Evolutionary conservation across 371 early-diverging fungal species (phyloP), one percentile per base, ranked within the genome.

Genomic region (Mucor sp.): DNA sequence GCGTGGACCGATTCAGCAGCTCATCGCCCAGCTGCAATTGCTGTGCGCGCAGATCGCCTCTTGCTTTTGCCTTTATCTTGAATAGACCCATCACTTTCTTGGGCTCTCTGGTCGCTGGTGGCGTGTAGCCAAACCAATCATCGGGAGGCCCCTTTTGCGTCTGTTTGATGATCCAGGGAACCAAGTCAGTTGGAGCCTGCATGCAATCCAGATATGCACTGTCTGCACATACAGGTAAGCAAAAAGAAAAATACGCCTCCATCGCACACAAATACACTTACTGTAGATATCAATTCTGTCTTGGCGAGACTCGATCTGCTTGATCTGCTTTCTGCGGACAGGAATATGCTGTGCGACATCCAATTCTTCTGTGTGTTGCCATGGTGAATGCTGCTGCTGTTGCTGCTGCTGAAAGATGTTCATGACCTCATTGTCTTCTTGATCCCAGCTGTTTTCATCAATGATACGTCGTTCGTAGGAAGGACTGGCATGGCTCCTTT

Each of bases 111-210:
- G 53, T 32, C 0, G 69, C 69, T 25, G 71, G 71, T 21, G 71
- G 71, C 11, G 66, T 63, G 27, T 73, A 73, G 4, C 69, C 63
- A 66, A 73, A 73, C 63, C 66, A 73, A 37, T 62, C 69, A 66
- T 73, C 73, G 12, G 73, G 73, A 7, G 73, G 73, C 7, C 73
- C 73, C 56, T 73, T 73, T 60, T 73, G 73, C 4, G 69, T 66
- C 33, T 73, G 73, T 32, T 66, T 73, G 15, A 69, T 47, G 25
- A 73, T 66, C 73, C 73, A 73, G 19, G 63, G 65, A 6, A 69
- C 43, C 11, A 73, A 17, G 9, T 58, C 44, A 4, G 73, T 73
- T 30, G 65, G 43, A 14, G 62, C 53, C 37, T 69, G 33, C 66
- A 73, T 66, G 17, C 73, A 69, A 30, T 73, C 66, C 17, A 60